Evolutionary conservation across 2,329 filamentous ascomycete species (phyloP).

Genomic region (Fusarium veterinarium): DNA sequence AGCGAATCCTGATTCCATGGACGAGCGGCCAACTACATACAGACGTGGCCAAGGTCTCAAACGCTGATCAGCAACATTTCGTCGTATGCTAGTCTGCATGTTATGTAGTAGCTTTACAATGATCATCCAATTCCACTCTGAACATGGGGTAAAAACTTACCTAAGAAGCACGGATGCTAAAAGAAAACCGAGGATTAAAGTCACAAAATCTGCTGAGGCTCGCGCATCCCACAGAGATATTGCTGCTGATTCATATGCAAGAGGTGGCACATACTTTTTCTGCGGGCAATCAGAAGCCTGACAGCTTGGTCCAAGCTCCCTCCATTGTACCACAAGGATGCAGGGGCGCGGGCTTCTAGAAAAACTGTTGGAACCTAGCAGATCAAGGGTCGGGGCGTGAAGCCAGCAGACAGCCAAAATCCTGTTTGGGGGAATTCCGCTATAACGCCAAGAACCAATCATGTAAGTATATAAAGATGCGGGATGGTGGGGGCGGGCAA

Average conservation of each 20-base stretch:
- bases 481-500: constrained; percentile 41
- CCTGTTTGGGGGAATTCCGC: constrained; percentile 37
- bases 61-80: constrained; percentile 15
- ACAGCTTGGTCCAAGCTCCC: constrained; percentile 43
- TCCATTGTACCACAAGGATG: constrained; percentile 33
- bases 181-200: not conserved
- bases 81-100: constrained; percentile 6
- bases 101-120: constrained; percentile 4
- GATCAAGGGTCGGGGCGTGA: constrained; percentile 36
- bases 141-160: constrained; percentile 25
- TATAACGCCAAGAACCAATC: constrained; percentile 34
- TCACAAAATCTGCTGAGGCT: constrained; percentile 7
- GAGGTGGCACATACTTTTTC: constrained; percentile 27
- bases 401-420: constrained; percentile 29
- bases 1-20: constrained; percentile 18
- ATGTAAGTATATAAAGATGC: constrained; percentile 31
- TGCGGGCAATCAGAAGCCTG: constrained; percentile 29
- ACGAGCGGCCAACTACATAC: not conserved
- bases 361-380: constrained; percentile 41
- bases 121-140: constrained; percentile 27
- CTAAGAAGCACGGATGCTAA: constrained; percentile 17
- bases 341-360: constrained; percentile 48
- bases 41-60: constrained; percentile 13
- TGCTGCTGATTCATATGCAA: constrained; percentile 24
- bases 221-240: not conserved